Percentiles rank a stretch among this genome's conserved stretches.
Conservation (phyloP, 1,284 basidiomycete species). For the Limonomyces culmigenus region DNA sequence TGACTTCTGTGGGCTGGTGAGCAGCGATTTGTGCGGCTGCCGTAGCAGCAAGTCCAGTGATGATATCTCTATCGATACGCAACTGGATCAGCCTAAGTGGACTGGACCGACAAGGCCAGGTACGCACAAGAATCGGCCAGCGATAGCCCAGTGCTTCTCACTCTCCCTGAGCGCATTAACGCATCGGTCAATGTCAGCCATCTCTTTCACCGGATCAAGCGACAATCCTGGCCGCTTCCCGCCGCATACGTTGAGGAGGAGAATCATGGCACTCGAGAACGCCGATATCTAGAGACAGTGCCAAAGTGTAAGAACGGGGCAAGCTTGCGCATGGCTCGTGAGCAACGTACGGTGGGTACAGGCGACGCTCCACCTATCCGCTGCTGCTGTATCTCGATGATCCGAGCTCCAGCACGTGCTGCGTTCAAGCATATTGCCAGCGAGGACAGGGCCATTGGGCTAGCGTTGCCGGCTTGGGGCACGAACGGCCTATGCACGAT, state of each 20-base stretch:
- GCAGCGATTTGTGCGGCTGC: too few relatives aligned
- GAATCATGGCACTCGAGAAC: constrained; percentile 33
- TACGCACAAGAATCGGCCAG: too few relatives aligned
- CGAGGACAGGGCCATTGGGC: constrained; percentile 32
- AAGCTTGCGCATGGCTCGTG: not conserved
- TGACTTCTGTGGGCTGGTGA: too few relatives aligned
- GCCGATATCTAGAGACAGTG: constrained; percentile 18
- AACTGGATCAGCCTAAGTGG: too few relatives aligned
- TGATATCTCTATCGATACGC: too few relatives aligned
- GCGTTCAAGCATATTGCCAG: constrained; percentile 57
- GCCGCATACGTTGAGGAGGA: constrained; percentile 46
- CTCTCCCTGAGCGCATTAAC: not conserved
- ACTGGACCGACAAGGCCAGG: too few relatives aligned
- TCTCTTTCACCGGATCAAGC: not conserved
- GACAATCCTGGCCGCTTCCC: constrained; percentile 25
- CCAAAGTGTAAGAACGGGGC: not conserved
- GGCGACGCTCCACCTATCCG: not conserved
- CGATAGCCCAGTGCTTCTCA: too few relatives aligned
- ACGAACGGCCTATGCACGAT: constrained; percentile 58
- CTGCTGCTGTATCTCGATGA: constrained; percentile 21
- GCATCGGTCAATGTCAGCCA: not conserved
- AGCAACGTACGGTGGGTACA: too few relatives aligned
- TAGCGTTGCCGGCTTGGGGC: constrained; percentile 22
- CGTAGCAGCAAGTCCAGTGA: too few relatives aligned
- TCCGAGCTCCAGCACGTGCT: constrained; percentile 41